A percentile compares a stretch with the other conserved stretches of the same genome.
phyloP scores from a whole-genome alignment of 208 protist species.

The Angomonas desouzai region DNA sequence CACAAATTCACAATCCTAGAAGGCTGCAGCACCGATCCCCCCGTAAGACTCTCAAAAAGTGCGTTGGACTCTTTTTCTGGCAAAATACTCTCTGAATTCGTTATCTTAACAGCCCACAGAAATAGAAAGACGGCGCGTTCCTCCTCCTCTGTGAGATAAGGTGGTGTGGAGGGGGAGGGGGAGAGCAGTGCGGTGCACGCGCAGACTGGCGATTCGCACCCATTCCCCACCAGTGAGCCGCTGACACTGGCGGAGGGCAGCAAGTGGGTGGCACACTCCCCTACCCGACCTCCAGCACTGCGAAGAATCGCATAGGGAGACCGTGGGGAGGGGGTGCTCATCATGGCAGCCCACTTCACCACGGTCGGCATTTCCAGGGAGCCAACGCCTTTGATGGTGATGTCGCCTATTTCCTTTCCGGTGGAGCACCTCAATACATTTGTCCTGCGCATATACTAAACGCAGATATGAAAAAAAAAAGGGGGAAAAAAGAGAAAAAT shows the following conservation, averaged over 20 bases:
- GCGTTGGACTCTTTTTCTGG: constrained; percentile 16
- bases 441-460: not conserved
- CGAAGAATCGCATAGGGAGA: constrained; percentile 67
- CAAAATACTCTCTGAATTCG: constrained; percentile 30
- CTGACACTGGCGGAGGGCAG: constrained; percentile 15
- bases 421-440: constrained; percentile 11
- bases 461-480: not conserved
- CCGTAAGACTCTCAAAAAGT: constrained; percentile 29
- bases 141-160: constrained; percentile 18
- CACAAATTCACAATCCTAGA: constrained; percentile 29
- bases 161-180: not conserved
- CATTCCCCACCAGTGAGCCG: not conserved
- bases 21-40: constrained; percentile 11
- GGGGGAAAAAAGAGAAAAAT: constrained; percentile 15
- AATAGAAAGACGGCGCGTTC: constrained; percentile 47
- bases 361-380: constrained; percentile 20
- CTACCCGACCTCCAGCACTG: constrained; percentile 29
- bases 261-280: constrained; percentile 36
- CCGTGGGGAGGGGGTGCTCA: constrained; percentile 21
- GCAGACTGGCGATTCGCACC: constrained; percentile 32
- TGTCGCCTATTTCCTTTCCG: not conserved
- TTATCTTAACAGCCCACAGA: constrained; percentile 61
- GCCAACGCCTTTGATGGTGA: constrained; percentile 22
- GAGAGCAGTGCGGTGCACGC: constrained; percentile 31
- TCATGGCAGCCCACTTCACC: not conserved